Conservation (phyloP, 2,329 filamentous ascomycete genomes). For the Corynespora cassiicola region DNA sequence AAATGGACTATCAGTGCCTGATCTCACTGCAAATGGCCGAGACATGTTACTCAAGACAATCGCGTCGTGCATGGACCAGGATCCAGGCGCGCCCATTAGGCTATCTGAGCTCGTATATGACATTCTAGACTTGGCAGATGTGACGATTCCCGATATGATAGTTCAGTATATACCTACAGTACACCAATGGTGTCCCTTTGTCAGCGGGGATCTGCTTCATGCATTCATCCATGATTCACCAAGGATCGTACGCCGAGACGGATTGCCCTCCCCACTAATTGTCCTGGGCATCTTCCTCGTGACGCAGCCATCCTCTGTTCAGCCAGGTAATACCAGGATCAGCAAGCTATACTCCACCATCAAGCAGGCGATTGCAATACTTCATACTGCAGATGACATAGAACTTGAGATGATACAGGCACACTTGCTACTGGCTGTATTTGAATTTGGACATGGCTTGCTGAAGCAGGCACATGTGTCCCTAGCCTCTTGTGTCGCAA, state of each 20-base stretch:
- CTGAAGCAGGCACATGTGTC: conserved; percentile 12
- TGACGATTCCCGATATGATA: conserved; percentile 7
- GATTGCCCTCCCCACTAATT: conserved; percentile 6
- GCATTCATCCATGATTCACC: conserved; percentile 6
- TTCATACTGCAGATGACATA: conserved; percentile 3
- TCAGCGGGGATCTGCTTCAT: conserved; percentile 11
- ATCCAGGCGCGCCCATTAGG: conserved; percentile 1
- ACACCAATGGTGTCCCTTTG: conserved; percentile 23
- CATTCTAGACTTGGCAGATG: conserved; percentile 8
- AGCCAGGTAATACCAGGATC: conserved; percentile 4
- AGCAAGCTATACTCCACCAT: conserved; percentile 13
- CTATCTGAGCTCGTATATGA: conserved; percentile 11
- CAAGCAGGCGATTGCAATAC: conserved; percentile 15
- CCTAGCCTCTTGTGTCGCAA: conserved; percentile 6
- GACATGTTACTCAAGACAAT: conserved; percentile 11
- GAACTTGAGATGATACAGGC: conserved; percentile 9
- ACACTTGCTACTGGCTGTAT: conserved; percentile 14
- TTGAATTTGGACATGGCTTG: conserved; percentile 17
- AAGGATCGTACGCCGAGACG: conserved; percentile 3
- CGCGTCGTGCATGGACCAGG: conserved; percentile 4
- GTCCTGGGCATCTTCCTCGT: conserved; percentile 15
- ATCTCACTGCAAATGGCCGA: conserved; percentile 11
- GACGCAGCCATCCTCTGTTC: conserved; percentile 7
- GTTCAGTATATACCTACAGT: conserved; percentile 18
- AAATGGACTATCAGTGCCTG: conserved; percentile 7